Percentiles rank a stretch among this genome's conserved stretches.
Evolutionary conservation across 345 rosid genomes (phyloP).

Genomic region (Brassica rapa): DNA sequence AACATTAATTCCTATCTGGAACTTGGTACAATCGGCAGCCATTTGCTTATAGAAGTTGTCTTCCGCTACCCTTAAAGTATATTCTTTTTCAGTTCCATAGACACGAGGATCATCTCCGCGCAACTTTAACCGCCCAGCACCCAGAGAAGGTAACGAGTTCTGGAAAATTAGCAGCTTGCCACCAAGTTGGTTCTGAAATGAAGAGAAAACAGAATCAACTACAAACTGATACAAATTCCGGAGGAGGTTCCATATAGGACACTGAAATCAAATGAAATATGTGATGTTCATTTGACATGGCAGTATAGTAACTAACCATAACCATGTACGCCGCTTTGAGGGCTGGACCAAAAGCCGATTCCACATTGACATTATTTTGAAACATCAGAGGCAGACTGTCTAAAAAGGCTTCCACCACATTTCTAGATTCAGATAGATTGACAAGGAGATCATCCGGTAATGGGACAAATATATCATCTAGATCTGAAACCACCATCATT

Average conservation of each 20-base stretch:
- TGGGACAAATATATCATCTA: conserved; percentile 90
- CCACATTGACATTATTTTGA: conserved; percentile 80
- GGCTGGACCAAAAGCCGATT: conserved; percentile 99
- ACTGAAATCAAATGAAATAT: neutral
- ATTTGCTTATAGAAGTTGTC: conserved; percentile 94
- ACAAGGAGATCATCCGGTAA: conserved; percentile 98
- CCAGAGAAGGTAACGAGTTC: conserved; percentile 91
- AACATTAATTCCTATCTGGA: conserved; percentile 87
- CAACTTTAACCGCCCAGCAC: conserved; percentile 87
- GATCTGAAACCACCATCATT: conserved; percentile 98
- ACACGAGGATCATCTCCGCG: conserved; percentile 94
- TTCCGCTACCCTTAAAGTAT: conserved; percentile 77
- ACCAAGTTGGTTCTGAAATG: conserved; percentile 82
- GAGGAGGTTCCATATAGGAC: conserved; percentile 1
- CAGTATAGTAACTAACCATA: conserved; percentile 64
- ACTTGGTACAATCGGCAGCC: conserved; percentile 99
- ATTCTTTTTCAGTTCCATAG: conserved; percentile 96
- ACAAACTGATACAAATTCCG: conserved; percentile 15
- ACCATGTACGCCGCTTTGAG: conserved; percentile 92
- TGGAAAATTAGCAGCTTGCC: conserved; percentile 92
- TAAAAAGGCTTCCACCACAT: conserved; percentile 82
- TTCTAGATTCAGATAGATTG: conserved; percentile 95
- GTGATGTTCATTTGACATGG: conserved; percentile 13
- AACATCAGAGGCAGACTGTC: conserved; percentile 97
- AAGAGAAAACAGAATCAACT: conserved; percentile 23